phyloP scores from a whole-genome alignment of 768 basidiomycete genomes.

The Lentinula boryana region DNA sequence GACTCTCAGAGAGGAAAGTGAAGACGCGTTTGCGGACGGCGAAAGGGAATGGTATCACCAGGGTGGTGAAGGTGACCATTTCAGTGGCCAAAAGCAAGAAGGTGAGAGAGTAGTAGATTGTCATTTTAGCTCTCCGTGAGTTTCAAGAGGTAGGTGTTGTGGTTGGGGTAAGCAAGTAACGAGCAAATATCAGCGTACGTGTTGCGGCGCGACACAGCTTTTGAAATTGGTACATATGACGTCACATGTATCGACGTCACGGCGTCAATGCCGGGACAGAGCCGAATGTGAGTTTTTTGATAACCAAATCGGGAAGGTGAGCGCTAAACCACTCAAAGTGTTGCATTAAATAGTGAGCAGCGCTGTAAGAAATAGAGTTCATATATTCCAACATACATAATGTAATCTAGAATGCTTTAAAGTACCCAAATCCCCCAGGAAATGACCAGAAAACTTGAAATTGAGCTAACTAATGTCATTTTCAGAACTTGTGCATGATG shows the following conservation, averaged over 20 bases:
- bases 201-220: neutral
- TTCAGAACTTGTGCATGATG: too few relatives aligned
- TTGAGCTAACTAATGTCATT: too few relatives aligned
- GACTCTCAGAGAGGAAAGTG: constrained; percentile 61
- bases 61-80: constrained; percentile 81
- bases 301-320: too few relatives aligned
- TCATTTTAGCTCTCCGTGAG: constrained; percentile 14
- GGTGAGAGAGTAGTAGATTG: constrained; percentile 66
- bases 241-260: constrained; percentile 1
- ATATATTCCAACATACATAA: too few relatives aligned
- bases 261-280: too few relatives aligned
- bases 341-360: too few relatives aligned
- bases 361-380: too few relatives aligned
- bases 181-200: neutral
- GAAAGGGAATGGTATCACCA: constrained; percentile 85
- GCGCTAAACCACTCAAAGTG: too few relatives aligned
- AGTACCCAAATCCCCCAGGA: too few relatives aligned
- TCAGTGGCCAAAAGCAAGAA: constrained; percentile 78
- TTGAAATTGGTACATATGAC: neutral
- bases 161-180: constrained; percentile 10
- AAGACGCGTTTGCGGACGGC: constrained; percentile 65
- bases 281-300: too few relatives aligned
- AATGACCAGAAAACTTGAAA: too few relatives aligned
- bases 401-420: too few relatives aligned
- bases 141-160: neutral